These are phyloP conservation scores for Solanum pinnatisectum DNA, from an alignment of 257 asterid genomes.

Conservation along the genomic window DNA sequence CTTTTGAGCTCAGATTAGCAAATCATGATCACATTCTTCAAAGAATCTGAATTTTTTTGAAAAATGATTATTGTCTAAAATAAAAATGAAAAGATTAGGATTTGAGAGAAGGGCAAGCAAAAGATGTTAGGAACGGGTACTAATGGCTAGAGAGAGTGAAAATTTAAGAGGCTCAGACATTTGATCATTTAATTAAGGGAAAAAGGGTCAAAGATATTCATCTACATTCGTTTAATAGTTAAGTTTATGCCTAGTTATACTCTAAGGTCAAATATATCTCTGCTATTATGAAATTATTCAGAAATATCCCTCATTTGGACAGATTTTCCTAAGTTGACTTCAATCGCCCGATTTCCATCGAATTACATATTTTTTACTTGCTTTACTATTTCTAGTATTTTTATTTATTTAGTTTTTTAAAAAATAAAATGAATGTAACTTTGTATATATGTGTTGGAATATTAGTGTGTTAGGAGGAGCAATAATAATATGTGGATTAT, in stretches of 20 bases:
- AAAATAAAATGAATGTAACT: neutral
- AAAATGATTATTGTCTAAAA: neutral
- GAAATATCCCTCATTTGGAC: neutral
- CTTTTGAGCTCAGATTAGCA: neutral
- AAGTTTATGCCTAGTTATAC: neutral
- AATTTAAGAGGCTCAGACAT: neutral
- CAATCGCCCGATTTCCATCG: neutral
- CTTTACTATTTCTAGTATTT: neutral
- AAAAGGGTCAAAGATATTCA: neutral
- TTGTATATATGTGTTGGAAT: neutral
- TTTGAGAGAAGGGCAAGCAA: neutral
- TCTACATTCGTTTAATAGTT: neutral
- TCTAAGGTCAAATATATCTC: neutral
- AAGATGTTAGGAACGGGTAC: neutral
- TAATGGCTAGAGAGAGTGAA: neutral
- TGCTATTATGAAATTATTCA: neutral
- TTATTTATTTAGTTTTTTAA: too few relatives aligned
- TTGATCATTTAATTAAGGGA: neutral
- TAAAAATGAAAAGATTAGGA: neutral
- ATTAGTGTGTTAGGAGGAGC: conserved; percentile 23
- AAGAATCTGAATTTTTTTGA: neutral
- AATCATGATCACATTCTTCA: neutral
- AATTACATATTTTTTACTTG: neutral
- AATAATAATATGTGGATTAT: conserved; percentile 21
- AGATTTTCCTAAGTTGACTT: neutral